Base-by-base conservation (phyloP, 2,329 filamentous ascomycete genomes). In the Ramularia collo-cygni region DNA sequence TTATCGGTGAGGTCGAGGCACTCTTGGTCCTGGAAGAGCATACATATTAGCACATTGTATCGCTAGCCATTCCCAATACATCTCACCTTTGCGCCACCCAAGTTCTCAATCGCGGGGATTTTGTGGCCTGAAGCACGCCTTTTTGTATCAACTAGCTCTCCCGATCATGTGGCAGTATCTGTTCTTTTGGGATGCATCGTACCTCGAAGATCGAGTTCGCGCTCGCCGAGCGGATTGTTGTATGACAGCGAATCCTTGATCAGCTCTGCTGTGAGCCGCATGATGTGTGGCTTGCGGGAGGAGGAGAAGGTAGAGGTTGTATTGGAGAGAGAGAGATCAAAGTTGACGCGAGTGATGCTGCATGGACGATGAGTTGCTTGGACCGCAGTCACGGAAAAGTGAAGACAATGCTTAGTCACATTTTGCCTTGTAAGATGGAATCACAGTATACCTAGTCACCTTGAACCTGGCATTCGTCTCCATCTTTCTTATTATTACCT, bases 151-250 rank as follows among this genome's bases (percentile, higher is more conserved):
- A 58, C 60, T 59, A 58, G 58, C 58, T 63, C 64, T 71, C 33
- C 37, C 44, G 36, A 34, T 63, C 71, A 79, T 14, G 37, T 78
- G 79, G 88, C 85, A 95, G 87, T 79, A 94, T 92, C 88, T 90
- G 85, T 75, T 81, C 87, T 87, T 94, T 87, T 84, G 50, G 48
- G 42, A 51, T 56, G 47, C 50, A 79, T 43, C 88, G 80, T 85
- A 96, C 92, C 92, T 95, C 92, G 82, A 60, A 98, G 86, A 75
- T 96, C 89, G 66, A 98, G 80, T 78, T 98, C 92, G 68, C 92
- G 87, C 77, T 98, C 92, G 72, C 92, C 94, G 67, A 98, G 78
- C 64, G 90, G 89, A 70, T 96, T 98, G 69, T 96, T 84, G 76
- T 95, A 98, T 65, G 90, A 95, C 55, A 95, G 83, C 63, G 92